A percentile compares a stretch with the other conserved stretches of the same genome.
These are phyloP conservation scores for Elongisporangium prolatum DNA, from an alignment of 352 stramenopile species.

Conservation along the genomic window DNA sequence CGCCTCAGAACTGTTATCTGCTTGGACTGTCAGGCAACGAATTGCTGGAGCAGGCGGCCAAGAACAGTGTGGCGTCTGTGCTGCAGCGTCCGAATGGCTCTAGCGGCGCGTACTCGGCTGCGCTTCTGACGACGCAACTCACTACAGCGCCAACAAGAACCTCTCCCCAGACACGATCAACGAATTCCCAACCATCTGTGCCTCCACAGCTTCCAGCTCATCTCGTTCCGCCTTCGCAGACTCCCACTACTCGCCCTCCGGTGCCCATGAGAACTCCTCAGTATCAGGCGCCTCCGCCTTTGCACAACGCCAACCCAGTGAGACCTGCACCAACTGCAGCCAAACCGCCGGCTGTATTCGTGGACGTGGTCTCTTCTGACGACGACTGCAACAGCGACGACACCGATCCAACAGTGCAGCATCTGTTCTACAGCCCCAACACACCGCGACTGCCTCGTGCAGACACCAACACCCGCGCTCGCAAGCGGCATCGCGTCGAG, in stretches of 20 bases:
- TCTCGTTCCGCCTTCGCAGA: neutral
- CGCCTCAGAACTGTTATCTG: conserved; percentile 58
- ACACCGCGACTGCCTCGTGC: conserved; percentile 24
- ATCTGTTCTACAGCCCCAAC: conserved; percentile 78
- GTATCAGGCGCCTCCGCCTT: neutral
- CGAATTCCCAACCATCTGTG: neutral
- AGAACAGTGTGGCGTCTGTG: conserved; percentile 3
- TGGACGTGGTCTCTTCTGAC: conserved; percentile 54
- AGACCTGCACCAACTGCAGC: conserved; percentile 2
- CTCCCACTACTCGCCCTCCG: neutral
- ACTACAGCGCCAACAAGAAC: conserved; percentile 4
- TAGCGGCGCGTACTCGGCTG: conserved; percentile 49
- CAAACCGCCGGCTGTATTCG: conserved; percentile 32
- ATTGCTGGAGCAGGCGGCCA: conserved; percentile 10
- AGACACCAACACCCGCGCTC: neutral
- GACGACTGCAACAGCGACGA: conserved; percentile 57
- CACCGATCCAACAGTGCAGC: conserved; percentile 67
- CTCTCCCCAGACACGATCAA: neutral
- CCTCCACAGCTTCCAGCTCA: neutral
- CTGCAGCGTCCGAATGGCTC: neutral
- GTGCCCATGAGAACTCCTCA: neutral
- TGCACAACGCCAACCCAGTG: neutral
- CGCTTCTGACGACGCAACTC: conserved; percentile 43
- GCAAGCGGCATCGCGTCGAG: conserved; percentile 24
- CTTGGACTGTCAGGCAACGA: conserved; percentile 36